Base-by-base conservation (phyloP, 306 rosid genomes). In the Potentilla sterilis region DNA sequence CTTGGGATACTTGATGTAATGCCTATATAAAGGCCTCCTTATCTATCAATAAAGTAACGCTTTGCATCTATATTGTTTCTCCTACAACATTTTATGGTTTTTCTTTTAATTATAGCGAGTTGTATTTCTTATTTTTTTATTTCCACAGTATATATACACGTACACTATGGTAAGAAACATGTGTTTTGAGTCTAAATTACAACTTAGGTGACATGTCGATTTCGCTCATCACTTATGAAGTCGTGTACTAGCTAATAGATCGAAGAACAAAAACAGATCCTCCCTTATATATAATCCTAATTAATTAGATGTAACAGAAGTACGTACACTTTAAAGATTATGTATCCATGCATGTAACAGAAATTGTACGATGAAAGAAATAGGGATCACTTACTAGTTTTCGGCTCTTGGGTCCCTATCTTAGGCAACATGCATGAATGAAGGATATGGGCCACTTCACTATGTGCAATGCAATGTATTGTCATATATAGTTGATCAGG, bases 221-320 rank as follows among this genome's bases (percentile, higher is more conserved):
- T 52, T 19, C 2, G 4, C 8, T 19, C 4, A 0, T 48, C 7
- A 5, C 4, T 0, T 52, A 52, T 8, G 0, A 54, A n/a, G 1
- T 2, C 3, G 28, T 3, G 1, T 54, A 7, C 59, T 49, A 16
- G 4, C n/a, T n/a, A 19, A 54, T 0, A 19, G n/a, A 54, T n/a
- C n/a, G n/a, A n/a, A n/a, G 1, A 8, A 19, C 2, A 0, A 0
- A 19, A n/a, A 7, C 2, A 18, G 16, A 51, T 13, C 52, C 0
- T 47, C 18, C 5, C 14, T 12, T 12, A 12, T 14, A 13, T 3
- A n/a, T n/a, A n/a, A n/a, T 47, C 18, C 14, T 47, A 1, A 47
- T 47, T 47, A 1, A 47, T 42, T 47, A 47, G 57, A 51, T 48
- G n/a, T 51, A 18, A 16, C 21, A 51, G 2, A 51, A 28, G 28